Evolutionary conservation across 2,329 filamentous ascomycete genomes (phyloP), one percentile per base, ranked within the genome.

Genomic region (Penicillium nordicum): DNA sequence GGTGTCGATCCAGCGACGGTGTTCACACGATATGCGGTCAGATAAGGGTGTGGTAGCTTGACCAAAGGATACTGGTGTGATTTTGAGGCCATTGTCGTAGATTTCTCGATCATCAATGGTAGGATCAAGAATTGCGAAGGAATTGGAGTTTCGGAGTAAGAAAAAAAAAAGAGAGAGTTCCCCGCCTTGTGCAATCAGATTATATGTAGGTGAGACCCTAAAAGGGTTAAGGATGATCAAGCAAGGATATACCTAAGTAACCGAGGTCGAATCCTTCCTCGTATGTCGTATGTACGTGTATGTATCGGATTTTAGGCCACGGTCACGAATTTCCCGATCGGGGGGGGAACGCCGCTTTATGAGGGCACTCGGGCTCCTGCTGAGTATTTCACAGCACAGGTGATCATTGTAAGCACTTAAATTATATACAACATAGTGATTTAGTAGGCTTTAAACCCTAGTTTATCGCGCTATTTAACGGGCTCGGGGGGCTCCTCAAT

Each of bases 31-130:
- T 78, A 80, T 55, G 72, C 64, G 3, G 77, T 79, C 38, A 80
- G 69, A 48, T 75, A 80, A 5, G 78, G 78, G 53, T 80, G 76
- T 18, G 78, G 78, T 29, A 80, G 72, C 60, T 78, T 79, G 25
- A 79, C 72, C 55, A 65, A 66, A 30, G 76, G 72, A 53, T 72
- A 76, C 57, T 57, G 43, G 34, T 50, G 53, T 45, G 59, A 25
- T 49, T 38, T 60, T 29, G 59, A 55, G 42, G 55, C 49, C 61
- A 63, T 63, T 37, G n/a, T 34, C 5, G 32, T 14, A 16, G 25
- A n/a, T 12, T 27, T 42, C 45, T 42, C 37, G 21, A 34, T 25
- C 23, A n/a, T 30, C 8, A 34, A 50, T 5, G 10, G 16, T 14
- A 42, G n/a, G 29, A 18, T n/a, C 14, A 52, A 38, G n/a, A 38